Percentiles rank a stretch among this genome's conserved stretches.
phyloP scores from a whole-genome alignment of 768 basidiomycete species.

The Collybiopsis confluens region DNA sequence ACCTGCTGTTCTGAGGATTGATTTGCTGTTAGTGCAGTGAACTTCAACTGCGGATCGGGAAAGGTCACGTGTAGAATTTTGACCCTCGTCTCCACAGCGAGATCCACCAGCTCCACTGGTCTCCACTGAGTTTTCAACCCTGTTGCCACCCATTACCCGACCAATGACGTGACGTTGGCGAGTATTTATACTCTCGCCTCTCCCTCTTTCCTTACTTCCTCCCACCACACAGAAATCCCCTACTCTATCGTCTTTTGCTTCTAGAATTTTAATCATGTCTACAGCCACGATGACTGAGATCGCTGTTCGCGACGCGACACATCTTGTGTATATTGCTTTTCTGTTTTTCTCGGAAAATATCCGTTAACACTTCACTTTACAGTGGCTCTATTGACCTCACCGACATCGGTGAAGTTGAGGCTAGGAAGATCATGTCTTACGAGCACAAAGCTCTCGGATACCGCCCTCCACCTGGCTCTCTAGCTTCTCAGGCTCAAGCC shows the following conservation, averaged over 20 bases:
- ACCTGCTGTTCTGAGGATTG: too few species aligned
- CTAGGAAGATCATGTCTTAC: conserved; percentile 29
- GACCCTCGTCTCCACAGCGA: conserved; percentile 3
- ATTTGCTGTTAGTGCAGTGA: too few species aligned
- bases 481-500: conserved; percentile 29
- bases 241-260: conserved; percentile 8
- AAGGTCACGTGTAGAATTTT: too few species aligned
- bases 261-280: conserved; percentile 8
- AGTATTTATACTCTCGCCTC: too few species aligned
- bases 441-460: conserved; percentile 33
- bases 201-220: too few species aligned
- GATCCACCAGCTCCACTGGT: not conserved
- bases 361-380: not conserved
- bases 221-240: not conserved
- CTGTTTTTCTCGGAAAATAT: not conserved
- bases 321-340: not conserved
- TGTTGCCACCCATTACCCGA: not conserved
- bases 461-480: conserved; percentile 28
- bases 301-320: conserved; percentile 4
- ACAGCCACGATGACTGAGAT: conserved; percentile 11
- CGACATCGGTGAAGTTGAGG: conserved; percentile 17
- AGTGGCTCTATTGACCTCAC: conserved; percentile 10
- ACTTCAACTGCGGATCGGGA: too few species aligned
- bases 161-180: conserved; percentile 5
- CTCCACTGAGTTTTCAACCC: not conserved